Percentiles rank a stretch among this genome's conserved stretches.
Evolutionary conservation across 2,329 filamentous ascomycete species (phyloP).

Genomic region (Cladosporium austrohemisphaericum): DNA sequence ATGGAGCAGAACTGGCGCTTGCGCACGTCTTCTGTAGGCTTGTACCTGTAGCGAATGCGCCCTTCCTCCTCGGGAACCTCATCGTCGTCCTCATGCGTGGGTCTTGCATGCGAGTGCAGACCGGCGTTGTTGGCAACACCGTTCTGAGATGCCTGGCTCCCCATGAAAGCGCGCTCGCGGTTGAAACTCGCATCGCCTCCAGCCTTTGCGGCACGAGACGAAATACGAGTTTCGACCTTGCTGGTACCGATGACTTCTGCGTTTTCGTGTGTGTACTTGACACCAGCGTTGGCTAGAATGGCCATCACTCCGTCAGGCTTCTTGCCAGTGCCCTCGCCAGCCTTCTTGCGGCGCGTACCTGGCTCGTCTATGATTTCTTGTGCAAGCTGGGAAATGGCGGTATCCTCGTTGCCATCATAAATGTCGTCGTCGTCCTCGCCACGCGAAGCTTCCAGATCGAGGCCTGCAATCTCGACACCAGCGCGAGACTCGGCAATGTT

Average conservation of each 20-base stretch:
- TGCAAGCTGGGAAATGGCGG: constrained; percentile 70
- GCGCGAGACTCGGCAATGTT: constrained; percentile 91
- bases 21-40: constrained; percentile 70
- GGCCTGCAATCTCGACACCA: constrained; percentile 73
- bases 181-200: constrained; percentile 50
- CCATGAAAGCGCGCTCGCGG: constrained; percentile 39
- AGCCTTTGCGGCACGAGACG: constrained; percentile 66
- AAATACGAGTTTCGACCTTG: constrained; percentile 84
- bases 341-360: constrained; percentile 33
- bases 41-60: constrained; percentile 56
- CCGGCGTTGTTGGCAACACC: constrained; percentile 27
- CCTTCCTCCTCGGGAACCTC: constrained; percentile 30
- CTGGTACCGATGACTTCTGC: constrained; percentile 89
- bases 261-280: constrained; percentile 95
- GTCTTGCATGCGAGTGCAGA: constrained; percentile 28
- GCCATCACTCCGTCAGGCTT: constrained; percentile 76
- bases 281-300: constrained; percentile 81
- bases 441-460: constrained; percentile 67
- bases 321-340: constrained; percentile 29
- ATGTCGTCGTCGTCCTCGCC: constrained; percentile 47
- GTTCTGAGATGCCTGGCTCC: constrained; percentile 51
- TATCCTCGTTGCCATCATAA: constrained; percentile 51
- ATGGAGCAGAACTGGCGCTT: constrained; percentile 86
- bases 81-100: constrained; percentile 12
- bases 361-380: constrained; percentile 50